Percentiles rank a stretch among this genome's conserved stretches.
phyloP scores from a whole-genome alignment of 73 alveolate genomes.

The Blepharisma japonicum region DNA sequence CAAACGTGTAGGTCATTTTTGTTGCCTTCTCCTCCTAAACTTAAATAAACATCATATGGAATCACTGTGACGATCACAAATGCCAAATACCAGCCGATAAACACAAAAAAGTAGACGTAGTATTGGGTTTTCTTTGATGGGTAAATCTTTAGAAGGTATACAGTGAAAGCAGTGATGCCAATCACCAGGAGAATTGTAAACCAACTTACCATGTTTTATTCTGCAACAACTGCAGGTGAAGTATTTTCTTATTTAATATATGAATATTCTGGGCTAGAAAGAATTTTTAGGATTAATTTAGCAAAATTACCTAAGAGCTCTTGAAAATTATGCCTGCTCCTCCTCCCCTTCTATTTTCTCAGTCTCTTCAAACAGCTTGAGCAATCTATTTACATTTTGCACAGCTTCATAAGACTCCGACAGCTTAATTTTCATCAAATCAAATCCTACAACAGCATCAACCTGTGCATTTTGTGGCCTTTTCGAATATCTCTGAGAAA shows the following conservation, averaged over 20 bases:
- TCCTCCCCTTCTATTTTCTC: too few relatives aligned
- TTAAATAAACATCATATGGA: constrained; percentile 17
- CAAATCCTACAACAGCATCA: background rate
- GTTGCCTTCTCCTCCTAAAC: background rate
- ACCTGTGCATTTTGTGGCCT: constrained; percentile 42
- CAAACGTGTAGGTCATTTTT: background rate
- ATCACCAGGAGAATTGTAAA: constrained; percentile 12
- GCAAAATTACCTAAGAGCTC: too few relatives aligned
- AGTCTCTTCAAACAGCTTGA: too few relatives aligned
- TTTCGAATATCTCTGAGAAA: constrained; percentile 85
- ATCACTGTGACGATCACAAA: constrained; percentile 5
- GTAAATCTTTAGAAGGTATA: background rate
- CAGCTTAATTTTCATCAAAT: constrained; percentile 12
- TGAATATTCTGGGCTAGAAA: background rate
- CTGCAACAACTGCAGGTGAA: background rate
- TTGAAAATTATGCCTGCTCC: too few relatives aligned
- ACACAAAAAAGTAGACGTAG: constrained; percentile 23
- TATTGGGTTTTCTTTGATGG: constrained; percentile 25
- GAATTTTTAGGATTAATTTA: background rate
- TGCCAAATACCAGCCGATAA: constrained; percentile 22
- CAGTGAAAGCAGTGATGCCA: background rate
- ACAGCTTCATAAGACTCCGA: background rate
- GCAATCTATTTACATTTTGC: too few relatives aligned
- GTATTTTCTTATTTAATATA: background rate
- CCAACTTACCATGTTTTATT: constrained; percentile 27